Base-by-base conservation (phyloP, 805 yeast species). In the Candida endomychidarum region DNA sequence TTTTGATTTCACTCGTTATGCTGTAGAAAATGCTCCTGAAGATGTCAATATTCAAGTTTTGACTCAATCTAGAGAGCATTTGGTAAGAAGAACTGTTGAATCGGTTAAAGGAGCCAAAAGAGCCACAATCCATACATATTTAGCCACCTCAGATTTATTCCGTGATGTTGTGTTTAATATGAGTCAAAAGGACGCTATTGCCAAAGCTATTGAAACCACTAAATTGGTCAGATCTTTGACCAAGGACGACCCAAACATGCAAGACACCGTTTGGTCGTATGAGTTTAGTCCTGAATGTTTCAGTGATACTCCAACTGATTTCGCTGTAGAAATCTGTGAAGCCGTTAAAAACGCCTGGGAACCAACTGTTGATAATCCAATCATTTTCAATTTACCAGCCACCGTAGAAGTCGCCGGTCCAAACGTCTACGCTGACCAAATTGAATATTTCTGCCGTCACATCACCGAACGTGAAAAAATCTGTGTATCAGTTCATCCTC, bases 221-320 rank as follows among this genome's bases (percentile, higher is more conserved):
- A 75, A 77, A 53, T 65, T 82, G 33, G 86, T 83, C 24, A 74
- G 76, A 56, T 74, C 82, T 10, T 70, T 83, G 52, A 83, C 91
- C 32, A 83, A 83, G 58, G 89, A 83, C 58, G 88, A 83, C 57
- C 88, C 89, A 40, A 47, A 58, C 4, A 77, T 76, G 68, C 70
- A 69, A 46, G 81, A 70, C 14, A 83, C 91, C 32, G 63, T 66
- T 36, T 83, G 90, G 90, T 56, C 78, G 17, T 82, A 76, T 48
- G 87, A 83, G 62, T 83, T 83, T 52, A 81, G 88, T 25, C 91
- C 91, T 44, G 91, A 83, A 64, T 77, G 84, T 56, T 83, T 83
- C 65, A 74, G 82, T 44, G 89, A 83, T 57, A 80, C 91, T 20
- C 85, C 85, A 23, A 72, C 78, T 25, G 87, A 82, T 40, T 83